Percentiles rank a stretch among this genome's conserved stretches.
Conservation (phyloP, 2,329 filamentous ascomycete genomes). For the Aspergillus sp. region DNA sequence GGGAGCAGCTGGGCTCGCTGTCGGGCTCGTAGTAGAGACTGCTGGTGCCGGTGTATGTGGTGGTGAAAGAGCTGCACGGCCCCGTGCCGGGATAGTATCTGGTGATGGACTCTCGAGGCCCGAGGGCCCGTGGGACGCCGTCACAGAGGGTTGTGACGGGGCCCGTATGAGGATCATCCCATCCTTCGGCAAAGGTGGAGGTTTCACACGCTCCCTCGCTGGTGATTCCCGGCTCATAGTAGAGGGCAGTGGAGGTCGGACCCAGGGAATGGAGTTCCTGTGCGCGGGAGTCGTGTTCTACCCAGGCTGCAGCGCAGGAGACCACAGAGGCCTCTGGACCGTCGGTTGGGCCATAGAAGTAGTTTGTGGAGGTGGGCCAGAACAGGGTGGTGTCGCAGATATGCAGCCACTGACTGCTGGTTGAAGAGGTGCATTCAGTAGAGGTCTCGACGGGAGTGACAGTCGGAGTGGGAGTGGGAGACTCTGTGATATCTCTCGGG, state of each 20-base stretch:
- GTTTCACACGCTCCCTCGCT: conserved; percentile 20
- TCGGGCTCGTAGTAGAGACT: conserved; percentile 12
- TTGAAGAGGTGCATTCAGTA: background rate
- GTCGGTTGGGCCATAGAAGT: conserved; percentile 23
- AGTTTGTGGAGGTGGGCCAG: conserved; percentile 25
- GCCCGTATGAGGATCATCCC: conserved; percentile 17
- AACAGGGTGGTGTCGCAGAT: conserved; percentile 19
- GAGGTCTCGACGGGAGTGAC: background rate
- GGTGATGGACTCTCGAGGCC: conserved; percentile 16
- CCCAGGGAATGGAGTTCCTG: conserved; percentile 16
- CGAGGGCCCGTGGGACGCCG: conserved; percentile 17
- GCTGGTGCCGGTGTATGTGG: background rate
- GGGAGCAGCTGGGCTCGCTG: conserved; percentile 10
- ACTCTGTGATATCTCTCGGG: background rate
- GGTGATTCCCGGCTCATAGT: conserved; percentile 12
- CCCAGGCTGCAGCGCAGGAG: conserved; percentile 20
- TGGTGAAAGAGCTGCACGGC: conserved; percentile 11
- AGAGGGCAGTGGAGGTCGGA: conserved; percentile 12
- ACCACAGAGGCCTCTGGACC: conserved; percentile 19
- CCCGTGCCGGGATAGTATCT: conserved; percentile 19
- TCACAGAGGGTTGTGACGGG: conserved; percentile 24
- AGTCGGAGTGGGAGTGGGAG: background rate
- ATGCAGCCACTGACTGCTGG: conserved; percentile 32
- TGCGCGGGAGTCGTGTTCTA: conserved; percentile 16
- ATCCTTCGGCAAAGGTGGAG: conserved; percentile 8